Base-by-base conservation (phyloP, 75 land plant species). In the Chamaecyparis obtusa region DNA sequence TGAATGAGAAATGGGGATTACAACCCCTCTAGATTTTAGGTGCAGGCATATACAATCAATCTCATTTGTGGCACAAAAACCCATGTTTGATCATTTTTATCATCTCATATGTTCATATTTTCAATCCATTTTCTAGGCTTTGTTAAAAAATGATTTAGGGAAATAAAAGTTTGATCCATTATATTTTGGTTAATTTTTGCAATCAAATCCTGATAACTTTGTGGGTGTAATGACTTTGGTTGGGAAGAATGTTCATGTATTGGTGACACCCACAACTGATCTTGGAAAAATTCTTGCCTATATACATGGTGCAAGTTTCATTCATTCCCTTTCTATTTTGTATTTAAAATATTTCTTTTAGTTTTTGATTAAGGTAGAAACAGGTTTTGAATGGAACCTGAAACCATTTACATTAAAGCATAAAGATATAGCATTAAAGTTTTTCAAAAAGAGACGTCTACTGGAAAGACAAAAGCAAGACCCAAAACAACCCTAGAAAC, bases 1-100 rank as follows among this genome's bases (percentile, higher is more conserved):
- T 97, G 99, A 97, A 95, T 94, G 96, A 89, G 99, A 43, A 97
- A 95, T 67, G 97, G 99, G 0, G 99, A 97, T 89, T 97, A 95
- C 87, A 41, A 91, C 3, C 99, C 99, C 9, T 88, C 84, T 33
- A 86, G 99, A 39, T 93, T 97, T 85, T 97, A 94, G 83, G 94
- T 97, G 69, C 96, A 95, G 86, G 94, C 97, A n/a, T 97, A 97
- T 51, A 96, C 99, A 36, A 92, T 95, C 56, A 95, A 94, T 92
- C 91, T 97, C 48, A 95, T 97, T 80, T 97, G 99, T 74, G 99
- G 99, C 9, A 94, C 97, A 30, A 97, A 97, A 88, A 97, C 97
- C 1, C 97, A 97, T 96, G 99, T 89, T 82, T 30, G 37, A 19
- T 78, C 32, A 5, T 48, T 49, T 17, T 86, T 36, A 10, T 36